Percentiles rank a stretch among this genome's conserved stretches.
phyloP scores from a whole-genome alignment of 371 early-diverging fungal species.

The Haplosporangium sp. region DNA sequence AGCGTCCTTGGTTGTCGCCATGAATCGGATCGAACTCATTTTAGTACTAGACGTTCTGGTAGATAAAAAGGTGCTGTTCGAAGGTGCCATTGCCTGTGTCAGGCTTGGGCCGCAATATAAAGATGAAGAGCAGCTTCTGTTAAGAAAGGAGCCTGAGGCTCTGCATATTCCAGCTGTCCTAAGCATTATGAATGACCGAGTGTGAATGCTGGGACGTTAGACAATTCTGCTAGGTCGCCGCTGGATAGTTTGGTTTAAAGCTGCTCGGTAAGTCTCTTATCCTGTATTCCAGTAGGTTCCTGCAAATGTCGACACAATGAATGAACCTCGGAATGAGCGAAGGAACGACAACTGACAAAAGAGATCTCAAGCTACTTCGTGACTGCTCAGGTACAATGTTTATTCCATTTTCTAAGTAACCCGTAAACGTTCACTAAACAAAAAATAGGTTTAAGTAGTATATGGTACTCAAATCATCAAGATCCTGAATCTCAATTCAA shows the following conservation, averaged over 20 bases:
- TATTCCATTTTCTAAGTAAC: background rate
- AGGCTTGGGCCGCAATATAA: background rate
- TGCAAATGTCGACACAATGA: background rate
- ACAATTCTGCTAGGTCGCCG: background rate
- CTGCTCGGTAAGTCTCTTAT: background rate
- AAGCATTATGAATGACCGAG: slow-evolving; percentile 23
- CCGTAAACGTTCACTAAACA: too few species aligned
- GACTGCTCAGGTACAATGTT: slow-evolving; percentile 8
- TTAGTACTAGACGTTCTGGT: background rate
- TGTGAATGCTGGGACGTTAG: background rate
- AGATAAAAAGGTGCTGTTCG: background rate
- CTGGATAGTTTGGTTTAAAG: background rate
- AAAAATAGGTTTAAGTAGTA: too few species aligned
- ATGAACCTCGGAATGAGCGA: background rate
- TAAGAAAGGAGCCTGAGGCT: slow-evolving; percentile 15
- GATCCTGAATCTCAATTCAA: background rate
- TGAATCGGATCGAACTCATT: slow-evolving; percentile 11
- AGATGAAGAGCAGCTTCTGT: slow-evolving; percentile 9
- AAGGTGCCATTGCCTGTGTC: background rate
- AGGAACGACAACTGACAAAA: background rate
- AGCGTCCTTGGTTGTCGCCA: slow-evolving; percentile 28
- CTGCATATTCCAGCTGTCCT: slow-evolving; percentile 23
- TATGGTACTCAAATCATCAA: too few species aligned
- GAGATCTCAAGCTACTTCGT: background rate
- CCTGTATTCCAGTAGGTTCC: background rate